phyloP scores from a whole-genome alignment of 495 filamentous ascomycete species.

The Aspergillus cristatus region DNA sequence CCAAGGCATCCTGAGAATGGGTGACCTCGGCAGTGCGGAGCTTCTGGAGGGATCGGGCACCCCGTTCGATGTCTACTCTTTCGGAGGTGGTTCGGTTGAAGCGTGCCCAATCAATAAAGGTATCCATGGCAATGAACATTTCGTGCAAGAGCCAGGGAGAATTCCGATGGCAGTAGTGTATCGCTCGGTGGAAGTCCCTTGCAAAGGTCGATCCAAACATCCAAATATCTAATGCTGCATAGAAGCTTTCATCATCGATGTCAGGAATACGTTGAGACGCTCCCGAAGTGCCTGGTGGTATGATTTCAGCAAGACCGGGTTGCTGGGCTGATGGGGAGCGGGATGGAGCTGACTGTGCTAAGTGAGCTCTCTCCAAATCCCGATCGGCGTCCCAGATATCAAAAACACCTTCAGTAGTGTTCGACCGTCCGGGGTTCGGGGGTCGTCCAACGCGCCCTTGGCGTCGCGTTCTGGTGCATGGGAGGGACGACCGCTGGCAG shows the following conservation, averaged over 20 bases:
- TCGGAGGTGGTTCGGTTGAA: constrained; percentile 1
- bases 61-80: not conserved
- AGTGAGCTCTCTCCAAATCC: too few species aligned
- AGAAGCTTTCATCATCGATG: not conserved
- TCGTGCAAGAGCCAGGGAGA: constrained; percentile 1
- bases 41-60: constrained; percentile 2
- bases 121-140: constrained; percentile 1
- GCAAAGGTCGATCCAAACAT: constrained; percentile 4
- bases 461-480: too few species aligned
- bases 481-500: too few species aligned
- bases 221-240: constrained; percentile 1
- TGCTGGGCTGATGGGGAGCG: too few species aligned
- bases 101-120: constrained; percentile 1
- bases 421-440: too few species aligned
- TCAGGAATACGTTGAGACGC: too few species aligned
- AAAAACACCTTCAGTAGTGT: too few species aligned
- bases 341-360: too few species aligned
- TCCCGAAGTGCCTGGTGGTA: too few species aligned
- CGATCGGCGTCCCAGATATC: too few species aligned
- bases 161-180: constrained; percentile 1
- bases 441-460: too few species aligned
- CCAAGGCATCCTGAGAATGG: constrained; percentile 1
- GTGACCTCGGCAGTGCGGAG: constrained; percentile 1
- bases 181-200: not conserved
- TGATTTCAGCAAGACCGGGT: too few species aligned